Evolutionary conservation across 306 rosid genomes (phyloP).

Genomic region (Vigna trinervia): DNA sequence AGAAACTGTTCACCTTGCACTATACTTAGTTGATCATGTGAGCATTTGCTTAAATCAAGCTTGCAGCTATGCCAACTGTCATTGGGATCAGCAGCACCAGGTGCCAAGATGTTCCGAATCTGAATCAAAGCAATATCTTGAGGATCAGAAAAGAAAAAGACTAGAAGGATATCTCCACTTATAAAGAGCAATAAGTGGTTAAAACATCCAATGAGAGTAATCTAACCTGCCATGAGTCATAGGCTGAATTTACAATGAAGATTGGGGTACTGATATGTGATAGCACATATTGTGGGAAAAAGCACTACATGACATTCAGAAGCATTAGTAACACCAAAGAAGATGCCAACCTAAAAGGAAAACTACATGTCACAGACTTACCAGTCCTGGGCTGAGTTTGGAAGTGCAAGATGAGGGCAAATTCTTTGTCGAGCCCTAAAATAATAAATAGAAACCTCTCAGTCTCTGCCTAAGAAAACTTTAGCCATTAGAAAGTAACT

Average conservation of each 20-base stretch:
- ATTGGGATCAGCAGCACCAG: constrained; percentile 77
- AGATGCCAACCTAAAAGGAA: constrained; percentile 12
- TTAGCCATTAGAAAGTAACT: not conserved
- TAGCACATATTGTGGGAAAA: constrained; percentile 79
- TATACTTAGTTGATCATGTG: constrained; percentile 58
- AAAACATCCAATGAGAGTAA: constrained; percentile 3
- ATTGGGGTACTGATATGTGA: constrained; percentile 66
- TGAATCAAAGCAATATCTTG: constrained; percentile 46
- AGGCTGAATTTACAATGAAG: constrained; percentile 85
- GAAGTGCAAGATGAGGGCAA: constrained; percentile 82
- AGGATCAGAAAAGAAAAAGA: constrained; percentile 19
- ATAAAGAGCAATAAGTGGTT: no score
- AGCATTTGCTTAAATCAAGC: constrained; percentile 65
- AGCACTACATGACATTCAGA: constrained; percentile 68
- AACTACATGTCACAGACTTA: constrained; percentile 40
- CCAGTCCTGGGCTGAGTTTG: constrained; percentile 64
- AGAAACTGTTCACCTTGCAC: constrained; percentile 66
- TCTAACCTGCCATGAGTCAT: constrained; percentile 97
- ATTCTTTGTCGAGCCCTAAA: constrained; percentile 68
- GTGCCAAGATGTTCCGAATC: constrained; percentile 77
- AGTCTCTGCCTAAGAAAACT: not conserved
- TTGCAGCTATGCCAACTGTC: constrained; percentile 75
- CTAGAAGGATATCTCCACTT: not conserved
- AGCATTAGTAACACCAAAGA: constrained; percentile 23
- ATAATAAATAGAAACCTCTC: not conserved